A percentile compares a stretch with the other conserved stretches of the same genome.
Evolutionary conservation across 352 stramenopile genomes (phyloP).

Genomic region (Elongisporangium senticosum): DNA sequence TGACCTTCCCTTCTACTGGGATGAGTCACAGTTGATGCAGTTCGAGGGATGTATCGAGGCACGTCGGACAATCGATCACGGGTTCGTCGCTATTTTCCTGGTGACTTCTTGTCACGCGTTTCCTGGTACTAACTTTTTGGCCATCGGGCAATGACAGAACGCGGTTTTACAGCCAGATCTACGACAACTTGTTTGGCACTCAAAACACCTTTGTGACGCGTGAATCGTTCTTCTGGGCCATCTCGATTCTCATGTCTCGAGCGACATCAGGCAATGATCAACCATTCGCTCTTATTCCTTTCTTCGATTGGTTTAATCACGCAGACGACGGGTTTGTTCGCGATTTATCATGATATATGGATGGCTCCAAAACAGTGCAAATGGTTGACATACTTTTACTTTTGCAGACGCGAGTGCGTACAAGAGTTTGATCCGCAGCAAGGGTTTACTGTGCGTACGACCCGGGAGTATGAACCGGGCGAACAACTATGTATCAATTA

Average conservation of each 20-base stretch:
- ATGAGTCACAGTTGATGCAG: conserved; percentile 49
- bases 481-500: conserved; percentile 85
- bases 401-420: conserved; percentile 50
- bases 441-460: conserved; percentile 62
- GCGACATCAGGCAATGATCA: conserved; percentile 67
- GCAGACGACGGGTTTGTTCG: conserved; percentile 36
- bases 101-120: background rate
- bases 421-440: conserved; percentile 51
- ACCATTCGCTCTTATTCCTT: conserved; percentile 78
- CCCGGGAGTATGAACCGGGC: conserved; percentile 39
- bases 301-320: conserved; percentile 88
- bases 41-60: conserved; percentile 56
- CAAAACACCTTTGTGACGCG: conserved; percentile 41
- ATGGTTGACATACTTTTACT: conserved; percentile 1
- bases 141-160: conserved; percentile 16
- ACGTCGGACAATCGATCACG: conserved; percentile 53
- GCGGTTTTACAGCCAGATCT: conserved; percentile 63
- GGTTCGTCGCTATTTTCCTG: conserved; percentile 25
- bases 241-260: conserved; percentile 75
- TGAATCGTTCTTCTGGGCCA: conserved; percentile 77
- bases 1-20: conserved; percentile 68
- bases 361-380: background rate
- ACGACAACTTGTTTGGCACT: conserved; percentile 62
- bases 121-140: background rate
- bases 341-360: background rate